Evolutionary conservation across 305 asterid species (phyloP).

Genomic region (Rubia balearica): DNA sequence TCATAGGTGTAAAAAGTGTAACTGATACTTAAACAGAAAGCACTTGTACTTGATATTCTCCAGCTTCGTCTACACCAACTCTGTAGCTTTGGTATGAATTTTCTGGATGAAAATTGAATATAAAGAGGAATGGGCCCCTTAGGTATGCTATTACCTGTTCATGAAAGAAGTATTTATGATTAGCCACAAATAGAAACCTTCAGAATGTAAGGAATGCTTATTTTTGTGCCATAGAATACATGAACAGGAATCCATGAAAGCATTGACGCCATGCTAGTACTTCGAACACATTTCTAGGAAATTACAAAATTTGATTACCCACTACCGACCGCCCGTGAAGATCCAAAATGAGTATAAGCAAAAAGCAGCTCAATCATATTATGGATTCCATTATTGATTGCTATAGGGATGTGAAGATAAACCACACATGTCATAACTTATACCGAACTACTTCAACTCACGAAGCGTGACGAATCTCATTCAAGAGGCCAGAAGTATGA

Average conservation of each 20-base stretch:
- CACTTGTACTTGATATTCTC: constrained; percentile 70
- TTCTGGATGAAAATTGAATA: constrained; percentile 84
- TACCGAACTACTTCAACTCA: too few relatives aligned
- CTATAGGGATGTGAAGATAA: too few relatives aligned
- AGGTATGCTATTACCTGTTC: constrained; percentile 78
- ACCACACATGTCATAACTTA: too few relatives aligned
- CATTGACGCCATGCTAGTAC: too few relatives aligned
- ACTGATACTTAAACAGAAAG: background rate
- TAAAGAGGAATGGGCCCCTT: constrained; percentile 75
- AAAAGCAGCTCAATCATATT: too few relatives aligned
- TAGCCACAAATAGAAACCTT: background rate
- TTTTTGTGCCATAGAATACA: background rate
- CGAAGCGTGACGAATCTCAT: too few relatives aligned
- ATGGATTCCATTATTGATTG: too few relatives aligned
- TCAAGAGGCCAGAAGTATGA: background rate
- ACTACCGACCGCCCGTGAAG: too few relatives aligned
- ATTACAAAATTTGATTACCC: too few relatives aligned
- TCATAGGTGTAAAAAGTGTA: background rate
- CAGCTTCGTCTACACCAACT: constrained; percentile 33
- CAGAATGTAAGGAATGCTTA: background rate
- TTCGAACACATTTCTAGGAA: too few relatives aligned
- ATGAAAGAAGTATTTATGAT: constrained; percentile 12
- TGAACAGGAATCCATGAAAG: background rate
- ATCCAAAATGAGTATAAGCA: too few relatives aligned
- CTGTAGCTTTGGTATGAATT: constrained; percentile 54